These are phyloP conservation scores for Stevia rebaudiana DNA, from an alignment of 140 eudicot species.

Conservation along the genomic window DNA sequence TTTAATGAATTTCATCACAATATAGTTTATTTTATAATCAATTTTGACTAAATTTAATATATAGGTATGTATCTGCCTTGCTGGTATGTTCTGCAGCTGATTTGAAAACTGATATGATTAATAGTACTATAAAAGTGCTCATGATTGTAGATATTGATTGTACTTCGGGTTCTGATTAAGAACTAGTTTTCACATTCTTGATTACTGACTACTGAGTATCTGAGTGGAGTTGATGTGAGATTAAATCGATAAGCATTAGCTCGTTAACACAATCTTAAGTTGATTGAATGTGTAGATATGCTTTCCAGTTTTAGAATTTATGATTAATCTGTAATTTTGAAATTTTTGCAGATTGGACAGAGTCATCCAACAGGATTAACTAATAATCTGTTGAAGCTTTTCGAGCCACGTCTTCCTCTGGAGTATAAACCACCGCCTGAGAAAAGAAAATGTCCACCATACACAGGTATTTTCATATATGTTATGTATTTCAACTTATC, in stretches of 20 bases:
- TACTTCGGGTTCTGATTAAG: neutral
- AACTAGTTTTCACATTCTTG: neutral
- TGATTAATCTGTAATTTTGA: neutral
- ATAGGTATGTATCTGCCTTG: neutral
- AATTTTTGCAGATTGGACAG: slow-evolving; percentile 68
- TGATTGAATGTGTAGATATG: neutral
- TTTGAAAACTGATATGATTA: slow-evolving; percentile 1
- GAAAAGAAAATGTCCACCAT: slow-evolving; percentile 90
- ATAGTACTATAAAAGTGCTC: neutral
- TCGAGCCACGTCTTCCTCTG: slow-evolving; percentile 89
- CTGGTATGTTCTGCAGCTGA: neutral
- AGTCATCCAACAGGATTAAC: slow-evolving; percentile 95
- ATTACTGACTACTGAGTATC: too few relatives aligned
- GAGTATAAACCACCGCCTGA: slow-evolving; percentile 96
- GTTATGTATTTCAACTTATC: neutral
- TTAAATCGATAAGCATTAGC: neutral
- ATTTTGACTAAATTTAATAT: slow-evolving; percentile 1
- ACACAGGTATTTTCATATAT: slow-evolving; percentile 49
- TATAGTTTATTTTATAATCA: neutral
- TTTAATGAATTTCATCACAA: neutral
- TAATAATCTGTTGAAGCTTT: slow-evolving; percentile 64
- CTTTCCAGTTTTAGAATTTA: neutral
- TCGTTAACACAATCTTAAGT: neutral
- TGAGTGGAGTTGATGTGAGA: neutral
- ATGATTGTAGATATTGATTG: neutral